These are phyloP conservation scores for Hemileia vastatrix DNA, from an alignment of 1,284 basidiomycete species.

Conservation along the genomic window DNA sequence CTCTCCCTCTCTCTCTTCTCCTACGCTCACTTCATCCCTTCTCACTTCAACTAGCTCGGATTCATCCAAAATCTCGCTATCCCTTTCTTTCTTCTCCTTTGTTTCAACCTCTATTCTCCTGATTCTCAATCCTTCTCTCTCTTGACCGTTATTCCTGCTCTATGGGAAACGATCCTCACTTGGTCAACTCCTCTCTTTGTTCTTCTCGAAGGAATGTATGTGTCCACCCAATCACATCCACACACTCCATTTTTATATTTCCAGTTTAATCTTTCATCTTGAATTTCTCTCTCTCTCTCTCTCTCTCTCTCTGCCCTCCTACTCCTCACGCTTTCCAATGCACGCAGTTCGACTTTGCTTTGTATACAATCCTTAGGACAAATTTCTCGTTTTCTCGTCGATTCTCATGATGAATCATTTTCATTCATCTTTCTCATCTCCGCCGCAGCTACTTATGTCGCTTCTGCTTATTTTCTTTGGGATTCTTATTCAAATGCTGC, in stretches of 20 bases:
- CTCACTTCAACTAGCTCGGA: conserved; percentile 26
- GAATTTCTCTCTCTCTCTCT: neutral
- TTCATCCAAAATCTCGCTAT: conserved; percentile 52
- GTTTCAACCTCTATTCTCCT: conserved; percentile 57
- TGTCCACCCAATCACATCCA: no score
- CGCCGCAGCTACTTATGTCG: conserved; percentile 33
- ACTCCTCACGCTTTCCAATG: neutral
- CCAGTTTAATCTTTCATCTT: neutral
- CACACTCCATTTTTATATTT: conserved; percentile 3
- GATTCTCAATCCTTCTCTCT: conserved; percentile 50
- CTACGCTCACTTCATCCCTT: conserved; percentile 10
- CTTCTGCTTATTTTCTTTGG: conserved; percentile 32
- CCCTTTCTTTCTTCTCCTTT: conserved; percentile 66
- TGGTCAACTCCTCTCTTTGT: conserved; percentile 67
- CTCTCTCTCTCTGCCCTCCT: neutral
- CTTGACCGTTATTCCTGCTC: conserved; percentile 49
- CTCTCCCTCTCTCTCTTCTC: neutral
- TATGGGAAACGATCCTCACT: conserved; percentile 63
- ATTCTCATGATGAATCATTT: conserved; percentile 21
- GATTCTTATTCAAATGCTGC: conserved; percentile 63
- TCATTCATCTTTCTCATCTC: conserved; percentile 25
- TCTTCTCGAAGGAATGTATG: conserved; percentile 69
- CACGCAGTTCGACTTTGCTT: conserved; percentile 8
- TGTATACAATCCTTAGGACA: conserved; percentile 22
- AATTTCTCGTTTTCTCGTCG: conserved; percentile 19